phyloP scores from a whole-genome alignment of 176 grass and related monocot genomes.

The barley (Hordeum vulgare) region MorexV3_pseudomolecules_assembly NC_058520.1:54879254-54879753 shows the following conservation, averaged over 20 bases:
- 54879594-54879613: neutral
- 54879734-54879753: conserved; percentile 40
- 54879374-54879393: conserved; percentile 66
- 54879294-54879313: neutral
- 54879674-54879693: conserved; percentile 5
- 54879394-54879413: conserved; percentile 40
- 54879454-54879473: conserved; percentile 18
- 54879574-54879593: conserved; percentile 14
- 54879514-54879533: conserved; percentile 45
- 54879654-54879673: neutral
- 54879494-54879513: conserved; percentile 35
- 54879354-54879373: conserved; percentile 31
- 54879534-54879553: conserved; percentile 38
- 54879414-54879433: conserved; percentile 49
- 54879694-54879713: neutral
- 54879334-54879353: conserved; percentile 5
- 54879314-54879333: neutral
- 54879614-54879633: neutral
- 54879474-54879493: conserved; percentile 37
- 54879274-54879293: neutral
- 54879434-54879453: conserved; percentile 53
- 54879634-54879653: neutral
- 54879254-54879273: neutral
- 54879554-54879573: neutral
- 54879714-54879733: conserved; percentile 35